A percentile compares a stretch with the other conserved stretches of the same genome.
Evolutionary conservation across 2,329 filamentous ascomycete genomes (phyloP).

Genomic region (Endothia cerciana): DNA sequence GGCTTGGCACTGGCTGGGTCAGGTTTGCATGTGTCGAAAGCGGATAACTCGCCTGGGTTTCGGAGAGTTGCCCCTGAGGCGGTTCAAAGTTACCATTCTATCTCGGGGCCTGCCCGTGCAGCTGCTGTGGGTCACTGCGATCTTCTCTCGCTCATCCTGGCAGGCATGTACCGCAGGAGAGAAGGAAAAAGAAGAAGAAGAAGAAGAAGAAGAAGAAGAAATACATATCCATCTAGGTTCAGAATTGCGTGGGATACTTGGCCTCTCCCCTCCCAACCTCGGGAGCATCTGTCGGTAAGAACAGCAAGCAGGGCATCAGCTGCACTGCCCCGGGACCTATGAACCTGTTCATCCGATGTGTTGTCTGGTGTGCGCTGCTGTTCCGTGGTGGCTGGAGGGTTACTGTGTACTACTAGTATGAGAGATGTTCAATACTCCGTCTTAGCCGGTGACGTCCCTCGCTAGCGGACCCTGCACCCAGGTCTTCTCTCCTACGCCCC

Average conservation of each 20-base stretch:
- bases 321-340: too few relatives aligned
- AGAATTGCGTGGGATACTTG: neutral
- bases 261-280: neutral
- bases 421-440: neutral
- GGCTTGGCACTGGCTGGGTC: neutral
- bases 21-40: neutral
- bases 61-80: neutral
- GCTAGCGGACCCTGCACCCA: neutral
- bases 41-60: neutral
- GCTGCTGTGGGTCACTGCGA: slow-evolving; percentile 4
- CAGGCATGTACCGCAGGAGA: neutral
- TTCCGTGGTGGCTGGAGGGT: neutral
- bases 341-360: too few relatives aligned
- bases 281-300: neutral
- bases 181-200: neutral
- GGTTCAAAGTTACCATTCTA: neutral
- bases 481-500: neutral
- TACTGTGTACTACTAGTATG: neutral
- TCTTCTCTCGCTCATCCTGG: neutral
- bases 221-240: neutral
- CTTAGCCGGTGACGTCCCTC: neutral
- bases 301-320: neutral
- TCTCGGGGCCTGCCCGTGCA: neutral
- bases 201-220: neutral
- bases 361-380: neutral